These are phyloP conservation scores for Aureobasidium sp. DNA, from an alignment of 2,329 filamentous ascomycete species.

Conservation along the genomic window DNA sequence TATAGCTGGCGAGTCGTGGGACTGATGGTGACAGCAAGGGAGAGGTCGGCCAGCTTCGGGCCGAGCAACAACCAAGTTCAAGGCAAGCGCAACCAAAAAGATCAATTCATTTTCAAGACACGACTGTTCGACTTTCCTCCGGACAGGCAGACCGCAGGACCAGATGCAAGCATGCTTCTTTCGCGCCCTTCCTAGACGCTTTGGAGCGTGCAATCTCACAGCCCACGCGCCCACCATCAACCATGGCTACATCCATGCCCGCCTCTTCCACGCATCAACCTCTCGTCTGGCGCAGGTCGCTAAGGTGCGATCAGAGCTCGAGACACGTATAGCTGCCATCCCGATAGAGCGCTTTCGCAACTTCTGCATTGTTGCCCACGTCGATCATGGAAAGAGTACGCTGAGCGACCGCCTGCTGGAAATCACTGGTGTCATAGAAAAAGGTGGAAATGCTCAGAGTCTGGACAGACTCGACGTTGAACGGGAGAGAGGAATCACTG, in stretches of 20 bases:
- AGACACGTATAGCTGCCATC: constrained; percentile 74
- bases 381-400: constrained; percentile 99
- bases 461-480: constrained; percentile 98
- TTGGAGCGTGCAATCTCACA: constrained; percentile 35
- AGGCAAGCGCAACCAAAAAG: constrained; percentile 3
- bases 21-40: constrained; percentile 8
- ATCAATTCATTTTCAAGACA: background rate
- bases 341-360: constrained; percentile 87
- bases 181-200: constrained; percentile 45
- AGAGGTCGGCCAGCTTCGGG: constrained; percentile 10
- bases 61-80: background rate
- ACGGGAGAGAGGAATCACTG: constrained; percentile 94
- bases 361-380: constrained; percentile 99
- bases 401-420: constrained; percentile 93
- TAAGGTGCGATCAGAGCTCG: constrained; percentile 57
- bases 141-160: constrained; percentile 18
- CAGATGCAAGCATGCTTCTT: constrained; percentile 56
- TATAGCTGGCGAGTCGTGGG: constrained; percentile 13
- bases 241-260: constrained; percentile 25
- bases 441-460: constrained; percentile 92
- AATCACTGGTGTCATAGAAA: constrained; percentile 91
- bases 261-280: constrained; percentile 32
- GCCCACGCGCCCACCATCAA: constrained; percentile 21
- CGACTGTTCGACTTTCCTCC: constrained; percentile 3
- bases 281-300: constrained; percentile 39